Evolutionary conservation across 352 stramenopile genomes (phyloP).

Genomic region (Phytophthora lateralis): DNA sequence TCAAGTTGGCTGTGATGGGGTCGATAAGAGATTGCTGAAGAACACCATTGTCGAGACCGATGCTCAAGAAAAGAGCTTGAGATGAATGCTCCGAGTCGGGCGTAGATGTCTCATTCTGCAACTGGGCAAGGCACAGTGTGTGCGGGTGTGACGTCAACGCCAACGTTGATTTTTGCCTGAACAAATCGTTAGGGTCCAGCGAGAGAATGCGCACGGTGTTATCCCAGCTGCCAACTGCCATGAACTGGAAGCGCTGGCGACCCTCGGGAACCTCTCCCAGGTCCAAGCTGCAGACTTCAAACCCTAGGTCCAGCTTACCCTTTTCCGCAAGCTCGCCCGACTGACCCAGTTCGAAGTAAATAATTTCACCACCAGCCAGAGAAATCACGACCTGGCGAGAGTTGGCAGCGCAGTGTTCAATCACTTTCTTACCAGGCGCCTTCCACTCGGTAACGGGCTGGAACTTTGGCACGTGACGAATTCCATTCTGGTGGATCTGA

Average conservation of each 20-base stretch:
- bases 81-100: constrained; percentile 58
- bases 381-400: constrained; percentile 97
- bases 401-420: constrained; percentile 97
- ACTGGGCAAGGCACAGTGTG: constrained; percentile 76
- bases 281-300: constrained; percentile 98
- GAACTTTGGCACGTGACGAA: constrained; percentile 95
- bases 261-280: constrained; percentile 95
- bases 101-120: constrained; percentile 79
- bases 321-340: constrained; percentile 94
- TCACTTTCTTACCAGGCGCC: constrained; percentile 96
- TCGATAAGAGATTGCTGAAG: constrained; percentile 93
- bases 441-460: constrained; percentile 97
- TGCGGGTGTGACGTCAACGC: constrained; percentile 85
- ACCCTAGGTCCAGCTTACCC: constrained; percentile 93
- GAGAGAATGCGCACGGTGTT: constrained; percentile 94
- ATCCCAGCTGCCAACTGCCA: constrained; percentile 95
- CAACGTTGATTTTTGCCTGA: constrained; percentile 86
- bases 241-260: constrained; percentile 94
- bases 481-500: constrained; percentile 95
- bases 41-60: constrained; percentile 95
- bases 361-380: constrained; percentile 95
- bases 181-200: constrained; percentile 92
- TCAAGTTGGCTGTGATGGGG: constrained; percentile 81
- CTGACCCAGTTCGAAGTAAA: constrained; percentile 98
- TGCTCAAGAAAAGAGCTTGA: constrained; percentile 80